Evolutionary conservation across 768 basidiomycete genomes (phyloP), one percentile per base, ranked within the genome.

Genomic region (Pseudohyphozyma bogoriensis): DNA sequence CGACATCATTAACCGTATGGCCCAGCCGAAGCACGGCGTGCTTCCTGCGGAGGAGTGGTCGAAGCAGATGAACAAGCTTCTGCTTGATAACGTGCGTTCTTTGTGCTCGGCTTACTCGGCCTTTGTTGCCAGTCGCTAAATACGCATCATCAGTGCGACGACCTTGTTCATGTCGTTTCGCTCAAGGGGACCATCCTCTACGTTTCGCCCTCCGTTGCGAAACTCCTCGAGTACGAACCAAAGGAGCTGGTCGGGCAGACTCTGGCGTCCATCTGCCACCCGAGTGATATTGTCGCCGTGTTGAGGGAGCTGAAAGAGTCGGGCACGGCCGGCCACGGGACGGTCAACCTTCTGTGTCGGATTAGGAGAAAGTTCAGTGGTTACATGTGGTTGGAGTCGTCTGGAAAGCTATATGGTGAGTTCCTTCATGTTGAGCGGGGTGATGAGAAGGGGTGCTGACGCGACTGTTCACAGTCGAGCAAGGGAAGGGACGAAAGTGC

Each of bases 181-280:
- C 82, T 95, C 67, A 92, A 96, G 71, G 93, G 93, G 32, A 78
- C 81, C 20, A 90, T 97, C 74, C 82, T 93, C 51, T 99, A 95
- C 72, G 87, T 89, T 54, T 87, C 89, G 0, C 90, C 90, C 2
- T 81, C 85, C 29, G 82, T 93, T 24, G 76, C 80, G 15, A 76
- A 80, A 32, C 82, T 90, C 13, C 79, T 97, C 37, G 92, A 92
- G 39, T 95, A 92, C 75, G 82, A 85, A 29, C 84, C 91, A 3
- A 78, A 82, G 35, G 89, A 93, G 59, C 82, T 97, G 57, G 79
- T 88, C 29, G 88, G 88, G 55, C 82, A 81, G 69, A 79, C 81
- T 12, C 79, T 97, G 55, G 77, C 83, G 15, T 88, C 91, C 69
- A 80, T 88, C 62, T 89, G 89, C 62, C 90, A 93, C 72, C 85